Conservation (phyloP, 768 basidiomycete genomes). For the Cyclocybe aegerita region DNA sequence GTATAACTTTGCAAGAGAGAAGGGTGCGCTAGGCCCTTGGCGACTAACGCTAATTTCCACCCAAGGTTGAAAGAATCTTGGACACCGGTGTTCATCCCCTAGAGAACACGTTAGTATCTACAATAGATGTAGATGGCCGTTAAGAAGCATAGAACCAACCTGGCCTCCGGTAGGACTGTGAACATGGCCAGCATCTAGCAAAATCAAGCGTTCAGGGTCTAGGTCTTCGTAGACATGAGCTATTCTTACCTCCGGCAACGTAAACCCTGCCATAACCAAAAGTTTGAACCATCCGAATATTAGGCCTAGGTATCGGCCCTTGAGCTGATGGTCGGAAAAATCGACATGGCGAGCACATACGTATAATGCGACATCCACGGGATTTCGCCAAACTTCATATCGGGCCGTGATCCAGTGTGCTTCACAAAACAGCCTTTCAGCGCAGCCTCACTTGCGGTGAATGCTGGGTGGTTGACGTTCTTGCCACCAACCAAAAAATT, state of each 20-base stretch:
- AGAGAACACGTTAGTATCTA: neutral
- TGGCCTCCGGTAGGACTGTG: conserved; percentile 34
- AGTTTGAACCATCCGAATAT: conserved; percentile 20
- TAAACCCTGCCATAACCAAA: conserved; percentile 18
- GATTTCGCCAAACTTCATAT: conserved; percentile 26
- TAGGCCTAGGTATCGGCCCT: conserved; percentile 12
- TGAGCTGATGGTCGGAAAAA: neutral
- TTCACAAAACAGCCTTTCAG: conserved; percentile 24
- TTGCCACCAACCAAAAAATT: conserved; percentile 21
- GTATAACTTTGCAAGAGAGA: conserved; percentile 30
- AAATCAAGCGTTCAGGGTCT: neutral
- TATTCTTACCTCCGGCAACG: conserved; percentile 22
- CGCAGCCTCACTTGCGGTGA: conserved; percentile 4
- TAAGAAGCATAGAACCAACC: conserved; percentile 4
- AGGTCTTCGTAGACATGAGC: neutral
- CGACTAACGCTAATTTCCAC: conserved; percentile 36
- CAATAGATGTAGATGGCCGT: too few relatives aligned
- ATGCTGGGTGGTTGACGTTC: conserved; percentile 20
- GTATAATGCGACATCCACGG: conserved; percentile 33
- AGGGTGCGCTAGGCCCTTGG: conserved; percentile 23
- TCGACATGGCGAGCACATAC: conserved; percentile 12
- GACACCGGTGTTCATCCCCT: conserved; percentile 32
- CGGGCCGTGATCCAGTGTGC: conserved; percentile 21
- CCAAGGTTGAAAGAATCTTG: conserved; percentile 36
- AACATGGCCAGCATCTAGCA: conserved; percentile 25